Base-by-base conservation (phyloP, 129 eudicot genomes). In the Gnaphalium uliginosum region DNA sequence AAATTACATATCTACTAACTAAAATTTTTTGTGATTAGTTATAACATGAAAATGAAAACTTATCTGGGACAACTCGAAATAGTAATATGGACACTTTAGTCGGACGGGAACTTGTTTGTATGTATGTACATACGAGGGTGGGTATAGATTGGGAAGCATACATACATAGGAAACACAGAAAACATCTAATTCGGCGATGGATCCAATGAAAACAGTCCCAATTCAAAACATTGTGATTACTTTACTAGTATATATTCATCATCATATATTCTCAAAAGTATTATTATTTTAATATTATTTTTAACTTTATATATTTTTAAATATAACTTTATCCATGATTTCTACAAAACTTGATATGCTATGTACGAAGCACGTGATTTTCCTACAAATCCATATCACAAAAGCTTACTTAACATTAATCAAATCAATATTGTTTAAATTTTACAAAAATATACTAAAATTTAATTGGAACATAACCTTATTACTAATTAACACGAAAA, bases 131-230 rank as follows among this genome's bases (percentile, higher is more conserved):
- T 57, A 4, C 1, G 25, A 13, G 51, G n/a, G 53, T 76, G 27
- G 26, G 25, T 66, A 10, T 78, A 71, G 25, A 8, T 62, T 78
- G 30, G 37, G 72, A 71, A 62, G 60, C 77, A 63, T 63, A 78
- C 69, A 72, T 63, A 33, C 73, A 79, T 72, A 73, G 79, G 62
- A 68, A 57, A 73, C 83, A 79, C 60, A 66, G 73, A 54, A 56
- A 41, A 23, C 73, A 35, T 46, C 79, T 79, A 54, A 73, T 85
- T 85, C 76, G 89, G 86, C 77, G 89, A 82, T 66, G 89, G 89
- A 85, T 85, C 86, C 89, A 79, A 85, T 85, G 89, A 63, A 71
- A 74, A 78, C 60, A 72, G 81, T 71, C 78, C 48, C 74, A 54
- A 73, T 79, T 68, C 72, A 79, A 74, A n/a, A 73, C 67, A 50